Base-by-base conservation (phyloP, 176 grass and related monocot species). In the Poa pratensis region DNA sequence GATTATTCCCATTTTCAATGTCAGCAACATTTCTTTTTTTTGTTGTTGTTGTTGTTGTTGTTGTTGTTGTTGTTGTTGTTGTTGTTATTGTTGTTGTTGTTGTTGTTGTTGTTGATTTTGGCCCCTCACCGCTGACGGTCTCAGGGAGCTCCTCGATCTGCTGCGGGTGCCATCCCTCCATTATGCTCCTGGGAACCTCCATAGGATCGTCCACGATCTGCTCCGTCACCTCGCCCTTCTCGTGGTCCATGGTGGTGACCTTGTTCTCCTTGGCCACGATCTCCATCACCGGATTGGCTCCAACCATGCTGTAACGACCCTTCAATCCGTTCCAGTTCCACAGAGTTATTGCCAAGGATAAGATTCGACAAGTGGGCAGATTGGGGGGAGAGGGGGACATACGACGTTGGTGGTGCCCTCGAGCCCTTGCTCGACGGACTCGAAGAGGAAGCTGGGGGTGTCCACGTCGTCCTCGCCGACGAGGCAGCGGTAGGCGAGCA, bases 361-460 rank as follows among this genome's bases (percentile, higher is more conserved):
- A 73, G 52, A 69, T 50, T 27, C 39, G 24, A 30, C 15, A 79
- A 24, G 65, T 15, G 26, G 15, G 17, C 12, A 62, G 17, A 45
- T 67, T 69, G 48, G 19, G 79, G 30, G 62, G 6, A 30, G 26
- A 16, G 18, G 48, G 55, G 15, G 50, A 13, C 67, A 57, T 54
- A 86, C 85, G n/a, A 93, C 94, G 89, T 88, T 84, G 80, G 75
- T 94, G 87, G 79, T 83, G 60, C 91, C 94, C 39, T 88, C 59
- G 0, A 72, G 88, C 42, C 84, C 91, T 73, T 97, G 91, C 89
- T 94, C 80, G 74, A 97, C 91, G 59, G 94, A 97, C 88, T 97
- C 94, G 60, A 97, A 97, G 75, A 94, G 91, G 85, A 97, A 97
- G 89, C 94, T 97, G 23, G 94, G 94, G 80, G 87, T 19, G 12